Base-by-base conservation (phyloP, 2,329 filamentous ascomycete species). In the Rhynchosporium secalis region DNA sequence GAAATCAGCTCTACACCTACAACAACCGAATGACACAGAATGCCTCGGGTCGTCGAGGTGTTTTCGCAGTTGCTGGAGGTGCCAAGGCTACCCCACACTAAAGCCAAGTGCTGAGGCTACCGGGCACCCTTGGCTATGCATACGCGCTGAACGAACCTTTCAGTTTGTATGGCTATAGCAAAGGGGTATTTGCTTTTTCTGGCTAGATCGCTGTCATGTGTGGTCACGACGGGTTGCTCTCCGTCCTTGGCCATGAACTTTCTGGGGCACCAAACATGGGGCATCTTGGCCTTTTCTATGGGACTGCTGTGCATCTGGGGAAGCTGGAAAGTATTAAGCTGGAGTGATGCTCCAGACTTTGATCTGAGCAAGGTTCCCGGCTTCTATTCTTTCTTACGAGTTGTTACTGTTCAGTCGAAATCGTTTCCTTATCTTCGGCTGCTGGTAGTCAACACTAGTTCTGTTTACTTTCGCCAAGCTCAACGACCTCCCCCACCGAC, bases 391-490 rank as follows among this genome's bases (percentile, higher is more conserved):
- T 20, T 3, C 4, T 8, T n/a, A 46, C n/a, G 5, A 46, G 26
- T 10, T 10, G 26, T 6, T 46, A 10, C 43, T 46, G 20, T 28
- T 28, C 15, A 20, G n/a, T 4, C 26, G 5, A 46, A 43, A n/a
- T 7, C 13, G 2, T 13, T 3, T 12, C 15, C 41, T 43, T n/a
- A 4, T 20, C 15, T n/a, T 2, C 4, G n/a, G n/a, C 20, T 46
- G n/a, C 20, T 46, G 5, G 43, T 3, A 20, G 7, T 20, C 9
- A 20, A 46, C 4, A 20, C n/a, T 20, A 46, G 7, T 33, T 40
- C 38, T 51, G 48, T 52, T 52, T 52, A 38, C 49, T 51, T 36
- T 54, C 51, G 51, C 51, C 51, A 54, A 54, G 51, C 20, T 54
- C 33, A 33, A 15, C 31, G 13, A 20, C 20, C 10, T 20, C 31